A percentile compares a stretch with the other conserved stretches of the same genome.
Conservation (phyloP, 179 eudicot genomes). For the Drosera spatulata region DNA sequence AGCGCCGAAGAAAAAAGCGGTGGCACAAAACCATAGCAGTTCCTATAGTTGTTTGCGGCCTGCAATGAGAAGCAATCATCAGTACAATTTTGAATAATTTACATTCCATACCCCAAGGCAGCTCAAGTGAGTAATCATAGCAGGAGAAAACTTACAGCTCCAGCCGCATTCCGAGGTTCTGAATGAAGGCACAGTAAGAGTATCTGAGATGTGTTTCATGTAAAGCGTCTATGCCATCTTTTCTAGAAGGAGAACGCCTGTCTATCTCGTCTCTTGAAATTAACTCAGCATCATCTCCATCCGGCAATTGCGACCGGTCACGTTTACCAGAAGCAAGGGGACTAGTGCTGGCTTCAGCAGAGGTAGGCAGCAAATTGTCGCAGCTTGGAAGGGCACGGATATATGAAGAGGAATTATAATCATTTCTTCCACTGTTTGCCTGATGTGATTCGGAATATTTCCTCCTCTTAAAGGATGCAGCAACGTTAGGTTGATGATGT, state of each 20-base stretch:
- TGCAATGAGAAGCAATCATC: slow-evolving; percentile 18
- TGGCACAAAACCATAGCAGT: slow-evolving; percentile 98
- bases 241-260: slow-evolving; percentile 89
- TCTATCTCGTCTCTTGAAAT: slow-evolving; percentile 85
- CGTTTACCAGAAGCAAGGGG: slow-evolving; percentile 41
- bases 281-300: slow-evolving; percentile 39
- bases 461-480: slow-evolving; percentile 47
- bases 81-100: too few species aligned
- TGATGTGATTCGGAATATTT: slow-evolving; percentile 29
- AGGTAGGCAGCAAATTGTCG: slow-evolving; percentile 14
- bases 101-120: background rate
- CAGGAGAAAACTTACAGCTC: slow-evolving; percentile 51
- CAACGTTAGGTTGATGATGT: slow-evolving; percentile 20
- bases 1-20: slow-evolving; percentile 84
- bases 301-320: slow-evolving; percentile 50
- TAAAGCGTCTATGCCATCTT: slow-evolving; percentile 85
- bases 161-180: slow-evolving; percentile 73
- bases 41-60: slow-evolving; percentile 95
- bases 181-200: slow-evolving; percentile 85
- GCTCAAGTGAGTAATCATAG: background rate
- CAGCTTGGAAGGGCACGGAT: slow-evolving; percentile 10
- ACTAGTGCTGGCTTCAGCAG: slow-evolving; percentile 29
- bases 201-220: slow-evolving; percentile 74
- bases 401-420: slow-evolving; percentile 19
- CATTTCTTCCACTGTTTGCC: slow-evolving; percentile 25